These are phyloP conservation scores for Puccinia hordei DNA, from an alignment of 1,284 basidiomycete genomes.

Conservation along the genomic window DNA sequence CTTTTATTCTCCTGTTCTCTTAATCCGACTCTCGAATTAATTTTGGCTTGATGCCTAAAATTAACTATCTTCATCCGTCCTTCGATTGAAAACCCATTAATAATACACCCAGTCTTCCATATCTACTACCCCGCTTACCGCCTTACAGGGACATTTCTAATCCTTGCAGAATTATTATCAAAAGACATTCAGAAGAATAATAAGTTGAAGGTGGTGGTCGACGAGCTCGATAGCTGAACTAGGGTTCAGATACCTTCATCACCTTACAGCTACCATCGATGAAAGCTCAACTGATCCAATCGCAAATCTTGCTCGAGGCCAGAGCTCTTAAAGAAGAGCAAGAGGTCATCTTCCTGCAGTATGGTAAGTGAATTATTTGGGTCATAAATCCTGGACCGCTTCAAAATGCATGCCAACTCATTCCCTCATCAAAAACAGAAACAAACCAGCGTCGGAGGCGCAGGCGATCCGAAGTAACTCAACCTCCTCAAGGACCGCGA, in stretches of 20 bases:
- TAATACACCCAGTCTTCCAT: not conserved
- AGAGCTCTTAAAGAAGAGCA: not conserved
- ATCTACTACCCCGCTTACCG: not conserved
- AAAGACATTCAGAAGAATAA: not conserved
- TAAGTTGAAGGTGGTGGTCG: not conserved
- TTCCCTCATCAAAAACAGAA: not conserved
- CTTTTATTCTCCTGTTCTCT: not conserved
- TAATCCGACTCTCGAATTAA: not conserved
- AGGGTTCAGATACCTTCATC: not conserved
- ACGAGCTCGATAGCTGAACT: not conserved
- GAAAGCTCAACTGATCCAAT: not conserved
- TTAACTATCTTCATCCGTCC: not conserved
- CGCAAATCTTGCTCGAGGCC: not conserved
- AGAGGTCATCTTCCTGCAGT: not conserved
- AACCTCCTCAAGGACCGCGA: not conserved
- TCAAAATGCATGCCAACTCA: no score
- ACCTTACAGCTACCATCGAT: not conserved
- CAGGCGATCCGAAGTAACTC: not conserved
- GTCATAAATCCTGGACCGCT: not conserved
- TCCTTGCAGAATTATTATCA: not conserved
- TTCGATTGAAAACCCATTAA: not conserved
- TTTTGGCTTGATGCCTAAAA: not conserved
- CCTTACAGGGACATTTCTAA: not conserved
- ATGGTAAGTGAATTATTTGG: not conserved
- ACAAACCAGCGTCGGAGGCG: conserved; percentile 1